Evolutionary conservation across 2,329 filamentous ascomycete species (phyloP), one percentile per base, ranked within the genome.

Genomic region (Harringtonia lauricola): DNA sequence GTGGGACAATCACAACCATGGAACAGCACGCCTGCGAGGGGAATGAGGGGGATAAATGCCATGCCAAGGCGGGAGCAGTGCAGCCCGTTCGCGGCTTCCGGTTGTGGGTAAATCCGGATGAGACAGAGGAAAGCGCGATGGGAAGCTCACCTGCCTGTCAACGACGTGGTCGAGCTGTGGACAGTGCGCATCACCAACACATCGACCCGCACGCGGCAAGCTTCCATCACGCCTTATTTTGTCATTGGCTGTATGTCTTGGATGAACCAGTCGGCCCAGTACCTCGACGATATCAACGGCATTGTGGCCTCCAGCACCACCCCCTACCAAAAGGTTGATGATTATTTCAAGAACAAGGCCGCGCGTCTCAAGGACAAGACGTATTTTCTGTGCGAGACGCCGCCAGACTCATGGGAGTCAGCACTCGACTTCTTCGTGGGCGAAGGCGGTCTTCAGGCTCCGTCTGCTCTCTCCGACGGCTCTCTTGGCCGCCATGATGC

Each of bases 181-280:
- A 68, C 64, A 18, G 58, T 77, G 45, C 65, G 62, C 42, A 67
- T 76, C 22, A 68, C 64, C 15, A 76, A 76, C 49, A 42, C 70
- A 8, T 68, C 69, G 0, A 55, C 54, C 22, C 62, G 64, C 4
- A 56, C 62, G 7, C 64, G 72, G 14, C 66, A 62, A 37, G 54
- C 76, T 48, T 71, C 70, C 54, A 57, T 76, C 26, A 74, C 72
- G 46, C 72, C 73, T 0, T 75, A 75, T 51, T 77, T 76, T 56
- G 67, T 71, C 30, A 64, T 76, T 42, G 72, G 72, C n/a, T 74
- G 73, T 58, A 75, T 74, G 70, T 76, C 72, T 14, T 76, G 72
- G 72, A 77, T 76, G 72, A 76, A 74, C 54, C 73, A 75, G 54
- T 70, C 70, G 28, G 72, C 67, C 30, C 67, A 72, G 49, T 76